Base-by-base conservation (phyloP, 352 stramenopile species). In the Globisporangium apiculatum region DNA sequence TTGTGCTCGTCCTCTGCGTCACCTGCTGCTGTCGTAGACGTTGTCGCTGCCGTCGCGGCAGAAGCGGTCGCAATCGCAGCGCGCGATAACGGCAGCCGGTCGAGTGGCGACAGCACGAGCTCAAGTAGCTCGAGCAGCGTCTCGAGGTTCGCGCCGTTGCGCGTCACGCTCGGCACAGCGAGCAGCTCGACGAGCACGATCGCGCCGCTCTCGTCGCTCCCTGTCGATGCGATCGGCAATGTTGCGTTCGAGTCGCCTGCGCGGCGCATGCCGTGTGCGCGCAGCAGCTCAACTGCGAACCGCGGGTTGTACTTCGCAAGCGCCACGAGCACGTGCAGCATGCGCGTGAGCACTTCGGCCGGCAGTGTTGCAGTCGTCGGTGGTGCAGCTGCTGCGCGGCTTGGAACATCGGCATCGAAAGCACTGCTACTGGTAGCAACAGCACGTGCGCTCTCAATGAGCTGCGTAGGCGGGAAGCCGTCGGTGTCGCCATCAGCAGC, bases 41-140 rank as follows among this genome's bases (percentile, higher is more conserved):
- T 68, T 65, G 9, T 76, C 69, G 8, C 58, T 65, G 15, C 51
- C 24, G 2, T 48, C 59, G 24, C 24, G 24, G 24, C 2, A 31
- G 24, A 31, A 31, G 24, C 24, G 24, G 24, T 31, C 24, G 24
- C 24, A 31, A 2, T 31, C 24, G 24, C 24, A 31, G 24, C 24
- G 24, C 24, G 24, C 24, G 17, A 14, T 2, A 60, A 54, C 11
- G 42, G 24, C 5, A 98, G 54, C 10, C 92, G 75, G 35, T 88
- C 86, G 11, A 98, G 71, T 40, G 94, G 94, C 5, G 85, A 79
- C 10, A 97, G 68, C 47, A 97, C 72, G 50, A 87, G 61, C 67
- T 98, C 94, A 9, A 98, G 68, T 9, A 98, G 64, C 62, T 94
- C 83, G 1, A 99, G 72, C 38, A 98, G 68, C 43, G 95, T 86